Evolutionary conservation across 1,284 basidiomycete species (phyloP).

Genomic region (Puccinia coronata): DNA sequence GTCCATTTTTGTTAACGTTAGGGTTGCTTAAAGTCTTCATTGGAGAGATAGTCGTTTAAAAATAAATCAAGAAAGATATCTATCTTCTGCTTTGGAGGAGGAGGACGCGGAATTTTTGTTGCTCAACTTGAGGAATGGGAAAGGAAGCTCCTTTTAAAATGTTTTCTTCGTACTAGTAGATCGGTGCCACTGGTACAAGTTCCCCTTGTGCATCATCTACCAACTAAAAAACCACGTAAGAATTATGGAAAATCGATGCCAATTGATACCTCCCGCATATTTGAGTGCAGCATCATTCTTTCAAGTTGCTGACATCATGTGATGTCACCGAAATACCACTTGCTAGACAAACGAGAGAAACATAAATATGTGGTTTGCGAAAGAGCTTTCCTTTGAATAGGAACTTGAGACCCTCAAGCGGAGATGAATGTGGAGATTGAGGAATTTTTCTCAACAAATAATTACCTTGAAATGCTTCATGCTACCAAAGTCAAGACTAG

Average conservation of each 20-base stretch:
- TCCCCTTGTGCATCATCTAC: not conserved
- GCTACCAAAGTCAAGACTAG: not conserved
- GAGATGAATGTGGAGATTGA: not conserved
- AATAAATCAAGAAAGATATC: not conserved
- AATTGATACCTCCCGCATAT: not conserved
- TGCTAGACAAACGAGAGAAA: slow-evolving; percentile 5
- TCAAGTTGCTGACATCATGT: not conserved
- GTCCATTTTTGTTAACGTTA: not conserved
- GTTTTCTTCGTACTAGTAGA: not conserved
- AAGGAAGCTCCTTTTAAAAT: not conserved
- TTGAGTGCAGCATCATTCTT: not conserved
- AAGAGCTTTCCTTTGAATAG: not conserved
- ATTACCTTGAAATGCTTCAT: not conserved
- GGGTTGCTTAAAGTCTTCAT: slow-evolving; percentile 4
- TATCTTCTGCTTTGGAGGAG: not conserved
- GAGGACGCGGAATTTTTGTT: not conserved
- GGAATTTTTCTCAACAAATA: not conserved
- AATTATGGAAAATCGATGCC: not conserved
- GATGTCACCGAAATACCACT: slow-evolving; percentile 1
- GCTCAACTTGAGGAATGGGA: not conserved
- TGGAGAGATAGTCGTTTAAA: not conserved
- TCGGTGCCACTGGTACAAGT: not conserved
- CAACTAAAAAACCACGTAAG: not conserved
- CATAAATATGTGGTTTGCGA: not conserved
- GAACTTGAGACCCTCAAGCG: not conserved